phyloP scores from a whole-genome alignment of 2,329 filamentous ascomycete species.

The Chaetomium olivaceum region DNA sequence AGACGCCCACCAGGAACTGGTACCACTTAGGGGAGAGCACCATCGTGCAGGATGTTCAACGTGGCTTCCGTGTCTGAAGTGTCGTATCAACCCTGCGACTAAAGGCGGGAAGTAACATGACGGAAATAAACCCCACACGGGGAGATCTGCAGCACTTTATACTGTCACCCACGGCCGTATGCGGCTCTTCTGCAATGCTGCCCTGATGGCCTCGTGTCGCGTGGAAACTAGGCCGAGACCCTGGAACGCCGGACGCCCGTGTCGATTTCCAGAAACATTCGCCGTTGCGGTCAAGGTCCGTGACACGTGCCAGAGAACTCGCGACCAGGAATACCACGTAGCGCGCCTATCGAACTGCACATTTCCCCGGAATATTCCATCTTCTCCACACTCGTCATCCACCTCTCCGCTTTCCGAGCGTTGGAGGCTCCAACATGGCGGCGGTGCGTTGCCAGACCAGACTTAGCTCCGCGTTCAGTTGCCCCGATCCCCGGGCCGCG shows the following conservation, averaged over 20 bases:
- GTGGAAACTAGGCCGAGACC: constrained; percentile 1
- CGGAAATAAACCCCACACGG: constrained; percentile 4
- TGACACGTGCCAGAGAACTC: neutral
- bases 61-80: neutral
- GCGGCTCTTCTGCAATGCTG: neutral
- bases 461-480: constrained; percentile 1
- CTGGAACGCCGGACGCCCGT: neutral
- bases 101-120: neutral
- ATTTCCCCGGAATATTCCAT: neutral
- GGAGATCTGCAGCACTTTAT: constrained; percentile 11
- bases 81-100: neutral
- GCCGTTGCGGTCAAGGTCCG: neutral
- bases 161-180: neutral
- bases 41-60: constrained; percentile 36
- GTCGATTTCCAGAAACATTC: neutral
- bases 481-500: neutral
- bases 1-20: constrained; percentile 54
- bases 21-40: constrained; percentile 49
- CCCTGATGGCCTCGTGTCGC: neutral
- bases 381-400: neutral
- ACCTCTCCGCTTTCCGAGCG: neutral
- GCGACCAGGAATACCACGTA: neutral
- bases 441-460: neutral
- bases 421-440: neutral
- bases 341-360: constrained; percentile 10